These are phyloP conservation scores for Arxiozyma bovina DNA, from an alignment of 1,139 yeast genomes.

Conservation along the genomic window DNA sequence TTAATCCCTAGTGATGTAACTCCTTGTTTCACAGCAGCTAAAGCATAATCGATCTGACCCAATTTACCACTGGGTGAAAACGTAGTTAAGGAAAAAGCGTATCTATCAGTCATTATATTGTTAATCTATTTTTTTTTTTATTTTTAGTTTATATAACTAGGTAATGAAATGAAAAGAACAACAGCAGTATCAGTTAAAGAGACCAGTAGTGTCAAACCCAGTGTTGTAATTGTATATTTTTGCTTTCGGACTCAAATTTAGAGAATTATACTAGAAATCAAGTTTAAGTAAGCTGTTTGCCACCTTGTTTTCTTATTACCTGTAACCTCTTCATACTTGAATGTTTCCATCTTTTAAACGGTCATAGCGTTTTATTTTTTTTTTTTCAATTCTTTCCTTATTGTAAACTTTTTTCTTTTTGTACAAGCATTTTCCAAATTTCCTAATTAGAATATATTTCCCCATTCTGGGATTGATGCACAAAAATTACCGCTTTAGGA, in stretches of 20 bases:
- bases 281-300: not conserved
- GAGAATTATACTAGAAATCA: not conserved
- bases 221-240: not conserved
- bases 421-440: not conserved
- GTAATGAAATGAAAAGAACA: not conserved
- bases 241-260: not conserved
- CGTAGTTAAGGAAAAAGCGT: constrained; percentile 92
- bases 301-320: not conserved
- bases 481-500: not conserved
- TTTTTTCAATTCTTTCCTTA: not conserved
- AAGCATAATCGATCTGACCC: constrained; percentile 95
- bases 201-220: not conserved
- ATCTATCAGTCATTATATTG: constrained; percentile 75
- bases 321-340: not conserved
- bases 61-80: constrained; percentile 97
- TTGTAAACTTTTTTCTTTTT: too few species aligned
- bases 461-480: not conserved
- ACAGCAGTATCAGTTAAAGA: not conserved
- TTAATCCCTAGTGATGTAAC: constrained; percentile 95
- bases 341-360: not conserved
- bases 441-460: not conserved
- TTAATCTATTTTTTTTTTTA: too few species aligned
- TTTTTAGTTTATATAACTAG: not conserved
- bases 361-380: not conserved
- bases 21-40: constrained; percentile 96